Evolutionary conservation across 257 asterid species (phyloP), one percentile per base, ranked within the genome.

Genomic region (Linaria vulgaris): DNA sequence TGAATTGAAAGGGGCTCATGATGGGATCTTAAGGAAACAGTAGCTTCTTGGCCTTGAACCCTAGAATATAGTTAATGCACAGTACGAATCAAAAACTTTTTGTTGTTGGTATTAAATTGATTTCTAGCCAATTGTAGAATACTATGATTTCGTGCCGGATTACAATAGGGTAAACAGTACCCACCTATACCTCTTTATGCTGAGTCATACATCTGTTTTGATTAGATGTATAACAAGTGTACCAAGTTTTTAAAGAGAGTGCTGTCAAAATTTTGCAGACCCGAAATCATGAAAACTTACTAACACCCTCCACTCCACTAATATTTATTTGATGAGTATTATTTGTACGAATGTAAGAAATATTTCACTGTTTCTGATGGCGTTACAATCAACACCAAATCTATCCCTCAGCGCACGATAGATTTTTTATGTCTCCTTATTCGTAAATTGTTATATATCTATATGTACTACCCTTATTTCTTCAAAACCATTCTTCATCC

Each of bases 191-290:
- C 71, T 27, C 54, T 57, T 56, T 21, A 45, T 23, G 58, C 34
- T 21, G 50, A 66, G 50, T 72, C 69, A 69, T 67, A 78, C 87
- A 80, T 78, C 83, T 80, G 87, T 73, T 64, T n/a, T 39, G 87
- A 78, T 76, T 74, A 50, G 83, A 82, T 82, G 81, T 76, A 39
- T 64, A 69, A 75, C 41, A 14, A 49, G 62, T 67, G 83, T 76
- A 69, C 83, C 67, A 59, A 65, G 45, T 49, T 22, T 52, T 49
- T 21, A 3, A n/a, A 66, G 59, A 48, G 16, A n/a, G 73, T 31
- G 14, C 66, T 60, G 76, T 65, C 74, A 61, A 17, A n/a, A 17
- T 41, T 64, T 14, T 22, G 51, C 53, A 43, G 15, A 6, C 44
- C 31, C 51, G 61, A 48, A 48, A 46, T 59, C 60, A 57, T 45